These are phyloP conservation scores for Wickerhamomyces tratensis DNA, from an alignment of 805 yeast species.

Conservation along the genomic window DNA sequence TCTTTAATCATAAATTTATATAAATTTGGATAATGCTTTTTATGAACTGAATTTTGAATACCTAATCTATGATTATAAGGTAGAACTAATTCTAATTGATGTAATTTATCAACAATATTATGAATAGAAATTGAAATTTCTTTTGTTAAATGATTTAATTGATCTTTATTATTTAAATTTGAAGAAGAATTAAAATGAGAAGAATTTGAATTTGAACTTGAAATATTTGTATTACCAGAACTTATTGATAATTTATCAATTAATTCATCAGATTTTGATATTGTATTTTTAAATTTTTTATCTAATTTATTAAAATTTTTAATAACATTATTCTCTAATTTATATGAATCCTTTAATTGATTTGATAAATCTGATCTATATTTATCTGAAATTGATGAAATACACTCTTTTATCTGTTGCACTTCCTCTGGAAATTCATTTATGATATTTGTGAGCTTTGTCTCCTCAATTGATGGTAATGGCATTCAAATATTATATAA, in stretches of 20 bases:
- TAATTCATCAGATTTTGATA: conserved; percentile 3
- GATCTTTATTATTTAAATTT: not conserved
- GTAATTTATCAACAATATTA: conserved; percentile 14
- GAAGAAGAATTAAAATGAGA: no score
- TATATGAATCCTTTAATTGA: conserved; percentile 1
- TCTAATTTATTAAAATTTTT: not conserved
- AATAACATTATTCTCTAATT: not conserved
- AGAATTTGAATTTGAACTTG: not conserved
- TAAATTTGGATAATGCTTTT: conserved; percentile 32
- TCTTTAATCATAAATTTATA: conserved; percentile 16
- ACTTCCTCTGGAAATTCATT: conserved; percentile 5
- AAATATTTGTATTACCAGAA: not conserved
- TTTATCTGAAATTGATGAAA: not conserved
- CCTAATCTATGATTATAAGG: conserved; percentile 27
- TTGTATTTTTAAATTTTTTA: conserved; percentile 1
- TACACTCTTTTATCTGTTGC: not conserved
- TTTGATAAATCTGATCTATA: conserved; percentile 2
- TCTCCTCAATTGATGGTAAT: conserved; percentile 7
- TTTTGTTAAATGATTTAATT: not conserved
- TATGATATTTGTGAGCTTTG: conserved; percentile 3
- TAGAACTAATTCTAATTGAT: conserved; percentile 24
- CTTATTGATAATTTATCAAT: not conserved
- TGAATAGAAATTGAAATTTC: conserved; percentile 7
- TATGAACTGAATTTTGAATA: conserved; percentile 26
- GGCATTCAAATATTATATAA: not conserved